Conservation (phyloP, 495 filamentous ascomycete genomes). For the Penicillium cosmopolitanum region DNA sequence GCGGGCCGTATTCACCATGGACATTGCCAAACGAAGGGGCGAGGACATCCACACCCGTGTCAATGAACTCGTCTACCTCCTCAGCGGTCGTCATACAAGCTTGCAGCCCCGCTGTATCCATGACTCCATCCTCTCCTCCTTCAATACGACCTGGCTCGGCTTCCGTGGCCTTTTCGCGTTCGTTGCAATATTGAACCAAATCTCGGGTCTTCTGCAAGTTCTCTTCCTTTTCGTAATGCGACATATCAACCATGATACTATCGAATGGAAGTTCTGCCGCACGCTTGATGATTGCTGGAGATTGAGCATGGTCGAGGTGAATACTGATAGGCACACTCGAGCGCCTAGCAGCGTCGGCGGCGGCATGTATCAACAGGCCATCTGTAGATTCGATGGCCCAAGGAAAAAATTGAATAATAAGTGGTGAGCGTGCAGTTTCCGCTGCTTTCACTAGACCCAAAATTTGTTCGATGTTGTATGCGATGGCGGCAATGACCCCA, state of each 20-base stretch:
- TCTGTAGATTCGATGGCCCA: conserved; percentile 72
- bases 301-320: conserved; percentile 72
- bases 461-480: conserved; percentile 79
- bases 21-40: conserved; percentile 80
- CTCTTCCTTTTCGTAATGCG: conserved; percentile 73
- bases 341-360: conserved; percentile 55
- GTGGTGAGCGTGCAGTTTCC: conserved; percentile 65
- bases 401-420: conserved; percentile 78
- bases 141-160: conserved; percentile 77
- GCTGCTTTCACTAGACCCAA: conserved; percentile 71
- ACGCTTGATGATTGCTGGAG: conserved; percentile 59
- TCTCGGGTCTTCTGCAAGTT: conserved; percentile 68
- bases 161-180: conserved; percentile 68
- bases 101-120: conserved; percentile 68
- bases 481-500: conserved; percentile 70
- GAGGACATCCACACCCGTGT: conserved; percentile 72
- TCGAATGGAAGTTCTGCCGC: conserved; percentile 68
- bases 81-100: conserved; percentile 70
- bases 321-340: conserved; percentile 68
- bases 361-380: conserved; percentile 57
- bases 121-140: conserved; percentile 77
- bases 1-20: conserved; percentile 71
- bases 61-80: conserved; percentile 69
- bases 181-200: conserved; percentile 67
- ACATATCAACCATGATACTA: conserved; percentile 77